Conservation (phyloP, 2,329 filamentous ascomycete genomes). For the Aspergillus chevalieri region DNA sequence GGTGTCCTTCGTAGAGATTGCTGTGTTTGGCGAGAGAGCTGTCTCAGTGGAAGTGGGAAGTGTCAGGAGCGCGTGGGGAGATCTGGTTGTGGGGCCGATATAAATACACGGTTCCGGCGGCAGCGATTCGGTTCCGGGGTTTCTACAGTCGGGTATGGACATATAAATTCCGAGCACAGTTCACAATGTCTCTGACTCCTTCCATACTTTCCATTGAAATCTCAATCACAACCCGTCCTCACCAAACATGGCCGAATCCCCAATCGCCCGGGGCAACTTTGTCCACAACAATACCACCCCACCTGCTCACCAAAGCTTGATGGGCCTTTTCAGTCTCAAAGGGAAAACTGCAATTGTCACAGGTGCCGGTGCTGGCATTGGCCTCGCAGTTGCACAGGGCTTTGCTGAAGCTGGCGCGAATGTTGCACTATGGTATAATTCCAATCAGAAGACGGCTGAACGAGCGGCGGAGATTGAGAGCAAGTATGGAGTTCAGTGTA, state of each 20-base stretch:
- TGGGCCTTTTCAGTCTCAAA: constrained; percentile 64
- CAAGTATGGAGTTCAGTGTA: constrained; percentile 59
- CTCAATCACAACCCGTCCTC: too few species aligned
- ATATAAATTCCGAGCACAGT: too few species aligned
- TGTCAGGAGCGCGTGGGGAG: too few species aligned
- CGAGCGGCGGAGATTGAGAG: constrained; percentile 59
- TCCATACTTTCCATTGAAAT: too few species aligned
- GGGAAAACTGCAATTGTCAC: constrained; percentile 65
- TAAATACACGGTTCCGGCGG: too few species aligned
- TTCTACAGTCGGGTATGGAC: too few species aligned
- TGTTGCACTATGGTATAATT: constrained; percentile 67
- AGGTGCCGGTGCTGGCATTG: constrained; percentile 65
- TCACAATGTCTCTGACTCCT: too few species aligned
- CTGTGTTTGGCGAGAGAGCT: too few species aligned
- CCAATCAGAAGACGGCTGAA: constrained; percentile 58
- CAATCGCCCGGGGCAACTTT: constrained; percentile 39
- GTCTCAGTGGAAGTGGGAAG: too few species aligned
- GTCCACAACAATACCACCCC: constrained; percentile 51
- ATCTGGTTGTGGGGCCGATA: too few species aligned
- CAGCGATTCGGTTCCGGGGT: too few species aligned
- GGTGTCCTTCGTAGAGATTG: not conserved
- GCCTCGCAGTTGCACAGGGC: constrained; percentile 57
- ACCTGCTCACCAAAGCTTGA: constrained; percentile 43
- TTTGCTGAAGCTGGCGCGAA: constrained; percentile 68
- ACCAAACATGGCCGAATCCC: too few species aligned